Evolutionary conservation across 805 yeast species (phyloP), one percentile per base, ranked within the genome.

Genomic region (Candida germanica): DNA sequence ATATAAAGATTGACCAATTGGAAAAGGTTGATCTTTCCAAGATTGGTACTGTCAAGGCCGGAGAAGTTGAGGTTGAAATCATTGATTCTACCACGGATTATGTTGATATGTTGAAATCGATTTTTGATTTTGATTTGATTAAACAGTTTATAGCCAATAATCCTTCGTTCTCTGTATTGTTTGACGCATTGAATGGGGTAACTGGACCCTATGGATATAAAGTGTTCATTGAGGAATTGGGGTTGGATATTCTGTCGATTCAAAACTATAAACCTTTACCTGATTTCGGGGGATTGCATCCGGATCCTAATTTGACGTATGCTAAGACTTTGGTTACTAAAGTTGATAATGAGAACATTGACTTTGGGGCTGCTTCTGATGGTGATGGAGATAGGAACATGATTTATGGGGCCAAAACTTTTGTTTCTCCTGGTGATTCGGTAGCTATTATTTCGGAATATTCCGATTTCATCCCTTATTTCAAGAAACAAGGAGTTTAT

Each of bases 301-400:
- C 98, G 14, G 98, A 91, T 64, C 98, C 98, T 47, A 91, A 91
- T 66, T 75, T 91, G 60, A 89, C 97, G 10, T 91, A 93, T 56
- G 98, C 98, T 8, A 77, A 74, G 41, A 79, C 95, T 13, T 71
- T 91, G 45, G 98, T 91, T 14, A 83, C 77, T 22, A 74, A 75
- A 46, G 98, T 91, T n/a, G 97, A 93, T 54, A 56, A 61, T 14
- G 84, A 84, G 40, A 66, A 78, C 40, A 85, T 89, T 47, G 85
- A 91, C 6, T 91, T 91, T 58, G 98, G 98, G 46, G 98, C 98
- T 25, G 98, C 98, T 6, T 84, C 95, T n/a, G 98, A 66, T 58
- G 98, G 98, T 61, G 98, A 91, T 53, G 98, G 98, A 61, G 98
- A 91, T 59, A 80, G 98, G 67, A 91, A 91, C 61, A 91, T 91